Percentiles rank a stretch among this genome's conserved stretches.
Conservation (phyloP, 140 eudicot genomes). For the Flaveria floridana region DNA sequence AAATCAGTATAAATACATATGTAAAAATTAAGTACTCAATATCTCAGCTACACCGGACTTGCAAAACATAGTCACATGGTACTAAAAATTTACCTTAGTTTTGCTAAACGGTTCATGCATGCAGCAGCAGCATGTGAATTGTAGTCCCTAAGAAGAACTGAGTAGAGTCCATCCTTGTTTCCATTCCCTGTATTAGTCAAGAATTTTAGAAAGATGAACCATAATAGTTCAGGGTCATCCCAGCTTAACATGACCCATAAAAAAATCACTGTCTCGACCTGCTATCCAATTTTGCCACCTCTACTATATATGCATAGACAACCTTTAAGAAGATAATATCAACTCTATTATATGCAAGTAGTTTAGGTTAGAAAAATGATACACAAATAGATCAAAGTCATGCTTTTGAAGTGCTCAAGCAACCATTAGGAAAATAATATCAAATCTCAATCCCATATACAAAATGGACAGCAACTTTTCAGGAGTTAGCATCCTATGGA, state of each 20-base stretch:
- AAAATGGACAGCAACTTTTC: neutral
- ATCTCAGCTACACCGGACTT: neutral
- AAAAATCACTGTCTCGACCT: neutral
- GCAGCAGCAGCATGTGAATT: constrained; percentile 87
- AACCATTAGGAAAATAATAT: neutral
- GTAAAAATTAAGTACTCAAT: neutral
- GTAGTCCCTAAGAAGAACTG: constrained; percentile 92
- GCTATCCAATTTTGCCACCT: neutral
- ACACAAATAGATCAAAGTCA: neutral
- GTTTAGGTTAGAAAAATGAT: neutral
- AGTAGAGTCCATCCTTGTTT: constrained; percentile 85
- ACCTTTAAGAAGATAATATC: no score
- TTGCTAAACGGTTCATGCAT: constrained; percentile 95
- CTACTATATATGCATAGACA: neutral
- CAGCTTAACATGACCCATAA: neutral
- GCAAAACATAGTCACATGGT: neutral
- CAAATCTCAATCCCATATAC: neutral
- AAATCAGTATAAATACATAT: neutral
- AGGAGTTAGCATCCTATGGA: neutral
- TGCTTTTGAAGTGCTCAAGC: neutral
- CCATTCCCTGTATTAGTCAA: constrained; percentile 67
- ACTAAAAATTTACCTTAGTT: constrained; percentile 59
- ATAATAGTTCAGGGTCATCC: neutral
- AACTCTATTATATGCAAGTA: no score
- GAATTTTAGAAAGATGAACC: neutral